Evolutionary conservation across 2,329 filamentous ascomycete species (phyloP), one percentile per base, ranked within the genome.

Genomic region (Botryotinia convoluta): DNA sequence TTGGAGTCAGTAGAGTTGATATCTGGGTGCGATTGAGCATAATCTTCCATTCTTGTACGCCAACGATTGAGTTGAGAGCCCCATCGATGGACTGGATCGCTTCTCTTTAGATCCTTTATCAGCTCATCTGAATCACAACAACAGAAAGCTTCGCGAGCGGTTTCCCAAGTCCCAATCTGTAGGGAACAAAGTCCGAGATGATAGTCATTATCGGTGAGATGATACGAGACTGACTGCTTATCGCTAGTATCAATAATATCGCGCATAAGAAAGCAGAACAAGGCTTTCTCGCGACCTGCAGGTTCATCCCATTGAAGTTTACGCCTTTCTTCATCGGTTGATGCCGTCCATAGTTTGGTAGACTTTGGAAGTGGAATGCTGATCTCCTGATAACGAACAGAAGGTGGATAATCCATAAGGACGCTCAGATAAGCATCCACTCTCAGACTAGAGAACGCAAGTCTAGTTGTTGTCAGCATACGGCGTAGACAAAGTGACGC

Each of bases 321-420:
- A 14, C 69, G 69, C 8, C 69, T 45, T n/a, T 71, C 69, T 32
- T 71, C 60, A 22, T 71, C 69, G 10, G 42, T 71, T 9, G 69
- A 35, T 22, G 44, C 44, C 1, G 29, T 64, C 59, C 69, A 71
- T 18, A 71, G 59, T 8, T 54, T 63, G 8, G 44, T 39, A 26
- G 69, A 64, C 18, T 71, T 71, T 51, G 69, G 69, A 20, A 71
- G 18, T 3, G 69, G 69, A 59, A 71, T 71, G 32, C 69, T 71
- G 32, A 71, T 64, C 35, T 71, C 69, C 37, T 63, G 69, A 48
- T 71, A 71, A 22, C 59, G 59, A n/a, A 71, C 44, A n/a, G 69
- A 64, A 5, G 59, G 69, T 3, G 69, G 59, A 42, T 71, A 54
- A 42, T 71, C 44, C 69, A 71, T 64, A 3, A 71, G 59, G 7